Conservation (phyloP, 1,284 basidiomycete species). For the Farysia itapuensis region DNA sequence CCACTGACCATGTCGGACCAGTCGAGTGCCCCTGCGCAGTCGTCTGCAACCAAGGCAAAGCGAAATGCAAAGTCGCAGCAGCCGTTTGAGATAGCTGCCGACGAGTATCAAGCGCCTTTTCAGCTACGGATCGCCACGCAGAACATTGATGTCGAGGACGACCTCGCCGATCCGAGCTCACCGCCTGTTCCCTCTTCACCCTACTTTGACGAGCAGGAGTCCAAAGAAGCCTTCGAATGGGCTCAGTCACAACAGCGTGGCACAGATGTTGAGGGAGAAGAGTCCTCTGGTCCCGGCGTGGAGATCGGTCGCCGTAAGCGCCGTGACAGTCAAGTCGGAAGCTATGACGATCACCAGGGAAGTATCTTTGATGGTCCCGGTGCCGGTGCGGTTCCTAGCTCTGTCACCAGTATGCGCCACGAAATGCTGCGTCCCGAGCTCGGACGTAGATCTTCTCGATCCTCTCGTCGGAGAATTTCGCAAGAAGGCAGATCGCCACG, state of each 20-base stretch:
- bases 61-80: slow-evolving; percentile 10
- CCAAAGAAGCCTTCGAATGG: slow-evolving; percentile 49
- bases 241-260: slow-evolving; percentile 17
- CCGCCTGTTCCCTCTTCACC: slow-evolving; percentile 40
- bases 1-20: no score
- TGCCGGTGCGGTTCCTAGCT: slow-evolving; percentile 55
- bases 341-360: slow-evolving; percentile 52
- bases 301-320: slow-evolving; percentile 29
- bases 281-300: slow-evolving; percentile 1
- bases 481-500: slow-evolving; percentile 40
- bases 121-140: slow-evolving; percentile 12
- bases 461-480: slow-evolving; percentile 48
- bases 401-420: slow-evolving; percentile 46
- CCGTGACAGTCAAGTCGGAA: slow-evolving; percentile 55
- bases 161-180: slow-evolving; percentile 1
- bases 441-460: slow-evolving; percentile 31
- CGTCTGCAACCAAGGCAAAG: not conserved
- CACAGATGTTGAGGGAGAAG: not conserved
- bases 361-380: slow-evolving; percentile 57
- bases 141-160: not conserved
- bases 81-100: slow-evolving; percentile 42
- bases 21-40: no score
- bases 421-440: slow-evolving; percentile 44
- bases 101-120: slow-evolving; percentile 56
- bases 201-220: slow-evolving; percentile 56